Evolutionary conservation across 2,329 filamentous ascomycete species (phyloP).

Genomic region (Mycosphaerella sp.): DNA sequence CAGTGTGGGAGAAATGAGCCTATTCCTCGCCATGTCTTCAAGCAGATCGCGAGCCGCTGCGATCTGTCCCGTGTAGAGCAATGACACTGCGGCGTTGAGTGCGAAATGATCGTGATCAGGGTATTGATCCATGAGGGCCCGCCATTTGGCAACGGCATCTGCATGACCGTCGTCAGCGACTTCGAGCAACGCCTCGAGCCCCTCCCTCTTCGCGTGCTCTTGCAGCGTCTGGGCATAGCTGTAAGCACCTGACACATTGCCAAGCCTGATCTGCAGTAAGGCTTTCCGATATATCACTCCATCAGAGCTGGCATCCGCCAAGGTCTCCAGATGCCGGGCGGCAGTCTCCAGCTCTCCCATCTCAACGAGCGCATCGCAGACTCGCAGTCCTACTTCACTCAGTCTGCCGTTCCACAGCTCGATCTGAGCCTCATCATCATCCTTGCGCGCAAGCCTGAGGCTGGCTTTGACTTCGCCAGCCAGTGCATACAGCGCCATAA

Average conservation of each 20-base stretch:
- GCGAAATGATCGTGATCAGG: slow-evolving; percentile 61
- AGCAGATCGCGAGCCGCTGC: slow-evolving; percentile 63
- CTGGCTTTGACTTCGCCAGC: slow-evolving; percentile 38
- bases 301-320: slow-evolving; percentile 44
- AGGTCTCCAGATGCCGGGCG: slow-evolving; percentile 60
- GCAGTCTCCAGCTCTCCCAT: slow-evolving; percentile 86
- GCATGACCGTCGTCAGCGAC: slow-evolving; percentile 73
- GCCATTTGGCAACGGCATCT: slow-evolving; percentile 59
- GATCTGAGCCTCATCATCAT: slow-evolving; percentile 52
- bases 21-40: slow-evolving; percentile 57
- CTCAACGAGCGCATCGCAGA: slow-evolving; percentile 64
- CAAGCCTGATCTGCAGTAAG: slow-evolving; percentile 70
- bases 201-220: slow-evolving; percentile 30
- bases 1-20: slow-evolving; percentile 67
- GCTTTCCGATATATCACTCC: slow-evolving; percentile 44
- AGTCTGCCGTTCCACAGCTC: slow-evolving; percentile 67
- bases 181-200: slow-evolving; percentile 63
- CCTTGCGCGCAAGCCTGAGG: slow-evolving; percentile 32
- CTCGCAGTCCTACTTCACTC: slow-evolving; percentile 63
- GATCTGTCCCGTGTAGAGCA: slow-evolving; percentile 75
- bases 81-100: slow-evolving; percentile 77
- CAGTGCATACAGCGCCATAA: slow-evolving; percentile 88
- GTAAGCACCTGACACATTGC: slow-evolving; percentile 55
- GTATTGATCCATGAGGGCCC: slow-evolving; percentile 42
- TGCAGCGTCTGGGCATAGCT: slow-evolving; percentile 13